These are phyloP conservation scores for Oryza australiensis DNA, from an alignment of 176 grass and related monocot genomes.

Conservation along the genomic window DNA sequence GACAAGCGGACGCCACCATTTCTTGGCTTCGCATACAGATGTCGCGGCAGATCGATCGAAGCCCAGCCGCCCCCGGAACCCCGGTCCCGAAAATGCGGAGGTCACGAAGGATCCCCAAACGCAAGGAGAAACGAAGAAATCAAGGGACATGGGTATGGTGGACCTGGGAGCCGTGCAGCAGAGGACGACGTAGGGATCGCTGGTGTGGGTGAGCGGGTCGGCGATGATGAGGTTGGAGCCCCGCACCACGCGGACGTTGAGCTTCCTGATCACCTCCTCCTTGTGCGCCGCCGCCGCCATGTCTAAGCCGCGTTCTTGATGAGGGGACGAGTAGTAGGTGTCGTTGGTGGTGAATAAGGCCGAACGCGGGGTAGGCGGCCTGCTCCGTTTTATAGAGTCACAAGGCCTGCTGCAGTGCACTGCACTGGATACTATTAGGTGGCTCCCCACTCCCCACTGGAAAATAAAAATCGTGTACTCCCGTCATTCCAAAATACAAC, in stretches of 20 bases:
- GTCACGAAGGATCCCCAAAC: background rate
- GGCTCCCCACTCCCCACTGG: too few species aligned
- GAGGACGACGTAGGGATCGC: slow-evolving; percentile 90
- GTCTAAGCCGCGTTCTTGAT: background rate
- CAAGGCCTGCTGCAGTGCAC: too few species aligned
- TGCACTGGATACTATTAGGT: too few species aligned
- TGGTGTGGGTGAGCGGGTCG: slow-evolving; percentile 68
- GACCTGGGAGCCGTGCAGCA: slow-evolving; percentile 59
- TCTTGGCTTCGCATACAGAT: background rate
- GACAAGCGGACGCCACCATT: background rate
- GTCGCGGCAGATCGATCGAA: background rate
- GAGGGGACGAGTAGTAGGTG: background rate
- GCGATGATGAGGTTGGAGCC: slow-evolving; percentile 53
- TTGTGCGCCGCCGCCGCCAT: slow-evolving; percentile 24
- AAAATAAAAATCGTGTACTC: too few species aligned
- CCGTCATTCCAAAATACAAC: too few species aligned
- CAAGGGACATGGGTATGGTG: background rate
- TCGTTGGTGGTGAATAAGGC: slow-evolving; percentile 25
- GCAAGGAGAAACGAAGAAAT: background rate
- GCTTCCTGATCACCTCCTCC: slow-evolving; percentile 48
- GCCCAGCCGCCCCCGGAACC: background rate
- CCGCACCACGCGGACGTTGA: slow-evolving; percentile 54
- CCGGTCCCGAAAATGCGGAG: background rate
- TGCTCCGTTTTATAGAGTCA: slow-evolving; percentile 19
- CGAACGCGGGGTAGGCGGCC: slow-evolving; percentile 21